phyloP scores from a whole-genome alignment of 2,329 filamentous ascomycete genomes.

The Xylogone sp. region DNA sequence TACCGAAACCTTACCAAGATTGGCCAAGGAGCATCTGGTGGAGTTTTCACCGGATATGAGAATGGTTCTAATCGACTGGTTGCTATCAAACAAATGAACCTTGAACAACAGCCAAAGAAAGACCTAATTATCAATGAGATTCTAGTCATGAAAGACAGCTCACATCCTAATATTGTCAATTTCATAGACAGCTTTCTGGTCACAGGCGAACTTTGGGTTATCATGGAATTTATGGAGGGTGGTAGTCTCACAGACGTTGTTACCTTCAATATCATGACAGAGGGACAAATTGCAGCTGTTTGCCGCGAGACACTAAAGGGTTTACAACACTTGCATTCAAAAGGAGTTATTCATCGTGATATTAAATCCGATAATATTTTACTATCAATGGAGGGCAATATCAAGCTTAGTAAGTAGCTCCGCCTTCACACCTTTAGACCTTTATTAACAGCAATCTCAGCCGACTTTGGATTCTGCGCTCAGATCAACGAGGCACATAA shows the following conservation, averaged over 20 bases:
- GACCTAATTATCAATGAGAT: constrained; percentile 99
- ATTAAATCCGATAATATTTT: constrained; percentile 99
- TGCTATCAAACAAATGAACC: constrained; percentile 99
- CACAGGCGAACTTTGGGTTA: constrained; percentile 90
- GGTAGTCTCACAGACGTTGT: constrained; percentile 97
- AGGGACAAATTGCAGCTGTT: constrained; percentile 93
- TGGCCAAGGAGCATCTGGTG: constrained; percentile 93
- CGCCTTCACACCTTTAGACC: not conserved
- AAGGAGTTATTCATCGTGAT: constrained; percentile 96
- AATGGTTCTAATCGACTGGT: constrained; percentile 80
- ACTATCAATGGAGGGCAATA: constrained; percentile 87
- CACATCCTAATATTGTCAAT: constrained; percentile 97
- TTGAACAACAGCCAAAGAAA: constrained; percentile 98
- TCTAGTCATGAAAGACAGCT: constrained; percentile 98
- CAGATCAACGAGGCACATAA: constrained; percentile 97
- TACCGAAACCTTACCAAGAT: constrained; percentile 92
- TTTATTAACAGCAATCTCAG: constrained; percentile 44
- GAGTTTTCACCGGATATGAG: constrained; percentile 90
- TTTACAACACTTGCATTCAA: constrained; percentile 91
- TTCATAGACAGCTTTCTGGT: constrained; percentile 97
- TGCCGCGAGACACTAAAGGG: constrained; percentile 91
- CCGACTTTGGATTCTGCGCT: constrained; percentile 97
- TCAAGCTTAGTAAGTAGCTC: constrained; percentile 80
- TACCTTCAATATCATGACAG: constrained; percentile 98
- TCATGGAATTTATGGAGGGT: constrained; percentile 99